Evolutionary conservation across 2,329 filamentous ascomycete species (phyloP), one percentile per base, ranked within the genome.

Genomic region (Drechslerella stenobrocha): DNA sequence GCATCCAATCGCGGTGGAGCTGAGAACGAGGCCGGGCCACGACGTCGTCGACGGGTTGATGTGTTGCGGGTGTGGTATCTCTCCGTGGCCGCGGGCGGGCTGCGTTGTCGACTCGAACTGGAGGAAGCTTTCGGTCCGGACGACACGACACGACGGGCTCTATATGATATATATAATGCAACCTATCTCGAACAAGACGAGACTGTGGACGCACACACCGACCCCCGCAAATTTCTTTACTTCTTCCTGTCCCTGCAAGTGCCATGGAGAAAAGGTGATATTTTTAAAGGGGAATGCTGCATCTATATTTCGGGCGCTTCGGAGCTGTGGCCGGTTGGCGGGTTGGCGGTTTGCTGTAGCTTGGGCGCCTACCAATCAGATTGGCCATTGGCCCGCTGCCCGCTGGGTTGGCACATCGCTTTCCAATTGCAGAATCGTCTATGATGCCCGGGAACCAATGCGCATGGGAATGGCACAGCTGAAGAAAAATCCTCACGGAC

Each of bases 231-330:
- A 18, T 13, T 20, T 18, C 22, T 42, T 42, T n/a, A n/a, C n/a
- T n/a, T n/a, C n/a, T n/a, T n/a, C n/a, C n/a, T n/a, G n/a, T n/a
- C n/a, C n/a, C n/a, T n/a, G n/a, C n/a, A n/a, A n/a, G n/a, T 18
- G 18, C 37, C 37, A 42, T 42, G 37, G 37, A 42, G 37, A 5
- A 42, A 42, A 42, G 37, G 37, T 18, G n/a, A 42, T 42, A 18
- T 42, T 20, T 42, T 42, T n/a, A 42, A 42, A 42, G 37, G 37
- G 37, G 37, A 42, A 20, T 13, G 8, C 22, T 42, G 18, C 28
- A 30, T 5, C 5, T 5, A 30, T 30, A 42, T 42, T 37, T 42
- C 37, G 37, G 37, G 37, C 37, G 37, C 37, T 42, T 42, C 37
- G 37, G 8, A 42, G 13, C 37, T 18, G 13, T 5, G 18, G n/a